Percentiles rank a stretch among this genome's conserved stretches.
These are phyloP conservation scores for Sordariomycetes sp. DNA, from an alignment of 2,329 filamentous ascomycete species.

Conservation along the genomic window DNA sequence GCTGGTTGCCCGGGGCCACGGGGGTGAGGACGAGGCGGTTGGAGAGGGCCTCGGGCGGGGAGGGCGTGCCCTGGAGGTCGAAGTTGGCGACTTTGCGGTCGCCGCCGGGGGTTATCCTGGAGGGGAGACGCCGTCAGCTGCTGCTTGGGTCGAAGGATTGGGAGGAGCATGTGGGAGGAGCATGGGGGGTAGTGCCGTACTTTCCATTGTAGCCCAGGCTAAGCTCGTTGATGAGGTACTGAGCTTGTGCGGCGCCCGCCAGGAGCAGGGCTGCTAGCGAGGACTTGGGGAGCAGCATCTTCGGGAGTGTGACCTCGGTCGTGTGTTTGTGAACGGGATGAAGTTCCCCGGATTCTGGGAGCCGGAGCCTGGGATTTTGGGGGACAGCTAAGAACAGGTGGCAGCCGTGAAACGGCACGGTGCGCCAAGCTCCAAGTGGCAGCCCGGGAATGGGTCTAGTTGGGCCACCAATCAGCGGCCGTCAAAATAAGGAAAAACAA, in stretches of 20 bases:
- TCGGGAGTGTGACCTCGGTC: not conserved
- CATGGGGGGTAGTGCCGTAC: conserved; percentile 26
- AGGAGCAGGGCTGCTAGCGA: conserved; percentile 18
- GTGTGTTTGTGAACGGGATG: not conserved
- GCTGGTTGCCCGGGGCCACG: conserved; percentile 72
- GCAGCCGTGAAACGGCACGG: not conserved
- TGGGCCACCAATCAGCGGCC: not conserved
- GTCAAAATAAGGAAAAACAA: not conserved
- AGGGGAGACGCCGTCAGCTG: not conserved
- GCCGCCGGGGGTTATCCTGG: conserved; percentile 54
- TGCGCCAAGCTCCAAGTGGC: not conserved
- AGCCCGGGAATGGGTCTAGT: not conserved
- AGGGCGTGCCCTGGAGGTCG: conserved; percentile 40
- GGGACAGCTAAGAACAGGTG: not conserved
- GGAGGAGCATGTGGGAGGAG: not conserved
- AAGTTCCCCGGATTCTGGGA: not conserved
- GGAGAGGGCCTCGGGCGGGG: conserved; percentile 57
- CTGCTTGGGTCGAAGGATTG: not conserved
- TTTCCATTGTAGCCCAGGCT: conserved; percentile 66
- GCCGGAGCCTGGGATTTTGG: not conserved
- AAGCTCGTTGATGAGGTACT: conserved; percentile 59
- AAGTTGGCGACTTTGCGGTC: conserved; percentile 43
- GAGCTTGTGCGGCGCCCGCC: conserved; percentile 42
- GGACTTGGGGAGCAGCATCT: conserved; percentile 2
- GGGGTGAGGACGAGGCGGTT: conserved; percentile 91